Percentiles rank a stretch among this genome's conserved stretches.
Conservation (phyloP, 2,329 filamentous ascomycete species). For the Westerdykella ornata region DNA sequence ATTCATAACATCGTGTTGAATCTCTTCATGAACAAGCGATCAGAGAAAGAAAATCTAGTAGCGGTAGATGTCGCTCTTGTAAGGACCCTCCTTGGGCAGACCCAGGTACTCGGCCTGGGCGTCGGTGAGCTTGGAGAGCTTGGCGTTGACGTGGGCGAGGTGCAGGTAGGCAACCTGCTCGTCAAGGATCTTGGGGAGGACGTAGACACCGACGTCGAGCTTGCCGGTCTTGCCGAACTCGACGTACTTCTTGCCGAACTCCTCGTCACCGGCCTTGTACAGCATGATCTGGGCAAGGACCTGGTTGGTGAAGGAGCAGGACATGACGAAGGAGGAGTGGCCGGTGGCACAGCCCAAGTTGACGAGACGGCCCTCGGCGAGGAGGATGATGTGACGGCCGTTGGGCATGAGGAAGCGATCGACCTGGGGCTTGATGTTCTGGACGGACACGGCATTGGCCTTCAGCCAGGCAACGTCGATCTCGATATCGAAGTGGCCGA, state of each 20-base stretch:
- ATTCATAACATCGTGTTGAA: slow-evolving; percentile 56
- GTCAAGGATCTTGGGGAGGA: slow-evolving; percentile 96
- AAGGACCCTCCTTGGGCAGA: slow-evolving; percentile 78
- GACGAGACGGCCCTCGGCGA: slow-evolving; percentile 96
- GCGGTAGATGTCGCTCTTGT: slow-evolving; percentile 84
- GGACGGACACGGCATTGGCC: slow-evolving; percentile 84
- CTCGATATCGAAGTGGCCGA: slow-evolving; percentile 99
- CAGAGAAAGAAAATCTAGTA: slow-evolving; percentile 35
- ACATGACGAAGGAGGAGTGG: slow-evolving; percentile 99
- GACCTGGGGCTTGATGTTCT: slow-evolving; percentile 99
- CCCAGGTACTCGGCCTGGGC: slow-evolving; percentile 95
- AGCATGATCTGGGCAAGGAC: slow-evolving; percentile 98
- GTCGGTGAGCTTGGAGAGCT: slow-evolving; percentile 77
- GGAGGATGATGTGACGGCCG: slow-evolving; percentile 95
- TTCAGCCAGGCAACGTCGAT: slow-evolving; percentile 99
- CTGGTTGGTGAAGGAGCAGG: slow-evolving; percentile 99
- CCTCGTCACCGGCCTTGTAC: slow-evolving; percentile 84
- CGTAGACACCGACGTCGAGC: slow-evolving; percentile 88
- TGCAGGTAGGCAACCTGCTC: slow-evolving; percentile 97
- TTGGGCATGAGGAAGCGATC: slow-evolving; percentile 93
- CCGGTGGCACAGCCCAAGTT: slow-evolving; percentile 99
- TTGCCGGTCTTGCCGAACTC: slow-evolving; percentile 92
- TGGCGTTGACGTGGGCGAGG: slow-evolving; percentile 85
- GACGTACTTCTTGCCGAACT: slow-evolving; percentile 86
- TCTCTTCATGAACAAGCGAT: slow-evolving; percentile 17